These are phyloP conservation scores for Trichophyton schoenleinii DNA, from an alignment of 2,329 filamentous ascomycete genomes.

Conservation along the genomic window DNA sequence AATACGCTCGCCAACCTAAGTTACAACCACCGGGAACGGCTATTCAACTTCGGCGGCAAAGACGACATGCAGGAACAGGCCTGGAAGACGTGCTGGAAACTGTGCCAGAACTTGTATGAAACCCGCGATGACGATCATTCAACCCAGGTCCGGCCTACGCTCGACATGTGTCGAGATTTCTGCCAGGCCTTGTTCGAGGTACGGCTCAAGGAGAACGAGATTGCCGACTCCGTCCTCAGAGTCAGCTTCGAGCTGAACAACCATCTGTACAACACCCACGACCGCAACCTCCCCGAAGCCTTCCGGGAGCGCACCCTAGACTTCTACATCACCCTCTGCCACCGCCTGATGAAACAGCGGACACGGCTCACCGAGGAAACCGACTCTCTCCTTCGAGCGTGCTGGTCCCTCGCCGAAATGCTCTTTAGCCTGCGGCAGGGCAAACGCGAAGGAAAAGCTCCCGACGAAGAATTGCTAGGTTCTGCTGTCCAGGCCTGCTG, in stretches of 20 bases:
- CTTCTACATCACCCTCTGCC: slow-evolving; percentile 88
- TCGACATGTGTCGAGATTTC: slow-evolving; percentile 83
- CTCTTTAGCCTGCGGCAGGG: slow-evolving; percentile 81
- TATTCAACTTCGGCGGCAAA: slow-evolving; percentile 62
- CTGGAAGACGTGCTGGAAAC: slow-evolving; percentile 87
- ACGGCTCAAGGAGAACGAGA: slow-evolving; percentile 61
- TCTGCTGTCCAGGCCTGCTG: slow-evolving; percentile 88
- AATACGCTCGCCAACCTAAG: slow-evolving; percentile 80
- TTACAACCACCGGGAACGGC: slow-evolving; percentile 66
- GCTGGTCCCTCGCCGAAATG: slow-evolving; percentile 86
- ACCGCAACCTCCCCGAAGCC: slow-evolving; percentile 67
- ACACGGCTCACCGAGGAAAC: slow-evolving; percentile 67
- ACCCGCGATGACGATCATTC: slow-evolving; percentile 60
- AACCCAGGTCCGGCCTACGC: slow-evolving; percentile 56
- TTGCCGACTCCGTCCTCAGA: slow-evolving; percentile 71
- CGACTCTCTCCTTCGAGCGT: slow-evolving; percentile 69
- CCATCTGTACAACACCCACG: slow-evolving; percentile 85
- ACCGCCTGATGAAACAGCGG: slow-evolving; percentile 90
- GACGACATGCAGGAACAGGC: slow-evolving; percentile 73
- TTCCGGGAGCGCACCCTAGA: slow-evolving; percentile 85
- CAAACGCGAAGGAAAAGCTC: slow-evolving; percentile 55
- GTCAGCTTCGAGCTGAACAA: slow-evolving; percentile 95
- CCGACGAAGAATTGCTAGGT: slow-evolving; percentile 72
- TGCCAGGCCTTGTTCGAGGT: slow-evolving; percentile 86
- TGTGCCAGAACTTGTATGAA: slow-evolving; percentile 81